Conservation (phyloP, 2,329 filamentous ascomycete genomes). For the Sodiomyces alkalinus region DNA sequence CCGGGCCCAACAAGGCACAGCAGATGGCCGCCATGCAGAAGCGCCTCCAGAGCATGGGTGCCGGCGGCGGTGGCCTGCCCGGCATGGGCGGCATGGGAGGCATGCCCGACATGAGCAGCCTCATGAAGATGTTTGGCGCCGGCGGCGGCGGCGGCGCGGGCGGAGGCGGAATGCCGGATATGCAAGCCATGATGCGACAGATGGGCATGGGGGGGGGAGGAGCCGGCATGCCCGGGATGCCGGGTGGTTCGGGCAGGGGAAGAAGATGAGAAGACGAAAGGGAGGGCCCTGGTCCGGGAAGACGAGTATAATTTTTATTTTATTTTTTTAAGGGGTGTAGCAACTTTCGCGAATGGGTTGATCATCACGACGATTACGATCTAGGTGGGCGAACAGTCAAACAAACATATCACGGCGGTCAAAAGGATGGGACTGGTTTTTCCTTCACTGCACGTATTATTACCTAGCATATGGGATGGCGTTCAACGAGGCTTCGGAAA, state of each 20-base stretch:
- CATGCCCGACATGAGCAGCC: conserved; percentile 69
- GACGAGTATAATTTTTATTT: too few species aligned
- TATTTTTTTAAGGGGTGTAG: too few species aligned
- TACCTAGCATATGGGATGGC: too few species aligned
- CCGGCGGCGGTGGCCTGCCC: conserved; percentile 42
- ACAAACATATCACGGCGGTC: too few species aligned
- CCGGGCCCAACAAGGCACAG: conserved; percentile 78
- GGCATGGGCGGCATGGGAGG: conserved; percentile 31
- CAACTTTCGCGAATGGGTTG: too few species aligned
- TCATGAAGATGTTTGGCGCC: conserved; percentile 85
- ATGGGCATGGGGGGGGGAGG: conserved; percentile 48
- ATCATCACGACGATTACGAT: too few species aligned
- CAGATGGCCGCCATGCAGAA: conserved; percentile 98
- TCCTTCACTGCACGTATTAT: too few species aligned
- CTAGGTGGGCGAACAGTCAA: too few species aligned
- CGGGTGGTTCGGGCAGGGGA: conserved; percentile 1
- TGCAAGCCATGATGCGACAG: conserved; percentile 68
- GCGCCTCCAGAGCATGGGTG: conserved; percentile 78
- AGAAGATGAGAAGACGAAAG: neutral
- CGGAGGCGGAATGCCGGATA: conserved; percentile 55
- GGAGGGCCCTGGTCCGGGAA: too few species aligned
- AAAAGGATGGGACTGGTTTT: too few species aligned
- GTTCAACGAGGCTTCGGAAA: too few species aligned
- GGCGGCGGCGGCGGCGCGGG: conserved; percentile 42
- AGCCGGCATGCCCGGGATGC: conserved; percentile 3